Evolutionary conservation across 1,284 basidiomycete genomes (phyloP).

Genomic region (Tilletia walkeri): DNA sequence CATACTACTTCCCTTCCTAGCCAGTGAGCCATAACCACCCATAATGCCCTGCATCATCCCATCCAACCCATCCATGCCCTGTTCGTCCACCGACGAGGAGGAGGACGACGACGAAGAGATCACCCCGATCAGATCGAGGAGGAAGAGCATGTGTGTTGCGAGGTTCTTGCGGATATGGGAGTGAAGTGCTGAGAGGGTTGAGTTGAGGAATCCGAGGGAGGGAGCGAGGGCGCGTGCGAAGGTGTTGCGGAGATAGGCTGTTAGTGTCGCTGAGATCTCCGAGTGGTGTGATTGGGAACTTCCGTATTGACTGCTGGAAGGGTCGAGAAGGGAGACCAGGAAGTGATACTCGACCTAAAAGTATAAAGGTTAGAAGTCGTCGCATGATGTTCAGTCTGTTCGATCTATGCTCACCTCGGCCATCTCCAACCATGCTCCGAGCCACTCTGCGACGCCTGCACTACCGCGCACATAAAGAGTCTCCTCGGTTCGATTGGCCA

Average conservation of each 20-base stretch:
- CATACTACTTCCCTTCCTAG: neutral
- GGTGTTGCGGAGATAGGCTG: conserved; percentile 28
- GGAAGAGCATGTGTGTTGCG: conserved; percentile 44
- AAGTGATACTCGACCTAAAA: conserved; percentile 33
- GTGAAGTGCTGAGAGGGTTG: conserved; percentile 32
- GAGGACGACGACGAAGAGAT: conserved; percentile 18
- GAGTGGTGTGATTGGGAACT: neutral
- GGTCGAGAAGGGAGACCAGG: conserved; percentile 28
- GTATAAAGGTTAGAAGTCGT: conserved; percentile 20
- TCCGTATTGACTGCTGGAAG: conserved; percentile 27
- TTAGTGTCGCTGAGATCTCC: conserved; percentile 19
- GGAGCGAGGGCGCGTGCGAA: conserved; percentile 33
- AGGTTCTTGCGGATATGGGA: conserved; percentile 36
- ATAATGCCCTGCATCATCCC: conserved; percentile 20
- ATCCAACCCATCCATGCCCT: conserved; percentile 18
- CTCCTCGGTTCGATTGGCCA: conserved; percentile 18
- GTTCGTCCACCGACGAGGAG: conserved; percentile 21
- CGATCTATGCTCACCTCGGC: conserved; percentile 24
- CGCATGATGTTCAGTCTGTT: neutral
- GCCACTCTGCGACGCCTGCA: conserved; percentile 33
- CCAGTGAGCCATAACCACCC: conserved; percentile 14
- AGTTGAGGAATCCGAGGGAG: conserved; percentile 27
- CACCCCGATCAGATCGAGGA: conserved; percentile 27
- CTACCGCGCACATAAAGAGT: conserved; percentile 28
- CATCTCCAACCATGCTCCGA: conserved; percentile 39